A percentile compares a stretch with the other conserved stretches of the same genome.
phyloP scores from a whole-genome alignment of 805 yeast genomes.

The Dipodascus albidus region DNA sequence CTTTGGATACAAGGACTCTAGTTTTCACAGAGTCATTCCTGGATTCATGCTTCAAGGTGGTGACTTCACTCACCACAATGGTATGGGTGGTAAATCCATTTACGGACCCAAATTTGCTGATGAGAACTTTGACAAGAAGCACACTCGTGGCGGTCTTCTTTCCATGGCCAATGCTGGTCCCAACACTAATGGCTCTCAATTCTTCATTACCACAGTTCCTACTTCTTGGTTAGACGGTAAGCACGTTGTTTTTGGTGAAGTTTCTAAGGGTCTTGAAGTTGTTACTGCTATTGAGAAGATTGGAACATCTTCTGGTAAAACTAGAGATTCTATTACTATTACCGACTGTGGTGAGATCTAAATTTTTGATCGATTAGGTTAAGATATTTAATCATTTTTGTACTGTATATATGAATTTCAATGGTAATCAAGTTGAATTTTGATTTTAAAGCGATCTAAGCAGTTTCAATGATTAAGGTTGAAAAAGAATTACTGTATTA shows the following conservation, averaged over 20 bases:
- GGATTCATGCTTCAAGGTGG: conserved; percentile 54
- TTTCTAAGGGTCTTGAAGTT: conserved; percentile 69
- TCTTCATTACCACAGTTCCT: conserved; percentile 61
- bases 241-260: conserved; percentile 97
- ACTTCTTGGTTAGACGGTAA: conserved; percentile 88
- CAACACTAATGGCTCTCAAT: conserved; percentile 48
- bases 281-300: conserved; percentile 62
- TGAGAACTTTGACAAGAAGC: conserved; percentile 35
- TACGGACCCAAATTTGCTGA: conserved; percentile 33
- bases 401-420: too few species aligned
- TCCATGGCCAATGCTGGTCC: conserved; percentile 57
- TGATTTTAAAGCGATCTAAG: too few species aligned
- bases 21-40: conserved; percentile 32
- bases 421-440: too few species aligned
- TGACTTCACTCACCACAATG: conserved; percentile 41
- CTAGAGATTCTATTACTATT: conserved; percentile 52
- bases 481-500: too few species aligned
- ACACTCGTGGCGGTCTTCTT: conserved; percentile 41
- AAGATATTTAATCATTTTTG: too few species aligned
- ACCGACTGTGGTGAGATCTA: conserved; percentile 22
- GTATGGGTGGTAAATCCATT: conserved; percentile 30
- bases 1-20: conserved; percentile 38
- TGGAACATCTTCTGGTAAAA: conserved; percentile 59
- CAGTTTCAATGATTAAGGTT: too few species aligned
- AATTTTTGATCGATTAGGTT: not conserved